A percentile compares a stretch with the other conserved stretches of the same genome.
phyloP scores from a whole-genome alignment of 306 rosid species.

The Casuarina glauca region DNA sequence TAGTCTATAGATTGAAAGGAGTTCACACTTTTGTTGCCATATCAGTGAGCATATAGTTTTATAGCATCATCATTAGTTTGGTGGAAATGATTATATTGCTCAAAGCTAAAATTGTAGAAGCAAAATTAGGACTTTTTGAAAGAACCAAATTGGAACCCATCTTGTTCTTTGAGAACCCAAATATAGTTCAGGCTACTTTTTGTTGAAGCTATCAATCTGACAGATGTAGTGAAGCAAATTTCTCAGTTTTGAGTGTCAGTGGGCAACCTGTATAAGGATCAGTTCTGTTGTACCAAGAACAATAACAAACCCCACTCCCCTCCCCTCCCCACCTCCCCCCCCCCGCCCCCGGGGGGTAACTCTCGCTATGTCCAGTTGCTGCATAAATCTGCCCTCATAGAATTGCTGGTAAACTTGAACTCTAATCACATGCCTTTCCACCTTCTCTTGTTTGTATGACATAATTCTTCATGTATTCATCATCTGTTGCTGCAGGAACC shows the following conservation, averaged over 20 bases:
- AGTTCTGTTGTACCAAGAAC: too few species aligned
- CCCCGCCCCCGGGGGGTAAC: too few species aligned
- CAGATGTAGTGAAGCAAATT: too few species aligned
- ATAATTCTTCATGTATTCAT: neutral
- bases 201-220: neutral
- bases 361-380: too few species aligned
- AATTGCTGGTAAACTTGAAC: neutral
- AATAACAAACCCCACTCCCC: too few species aligned
- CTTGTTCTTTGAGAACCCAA: neutral
- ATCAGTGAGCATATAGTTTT: too few species aligned
- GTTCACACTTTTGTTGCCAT: too few species aligned
- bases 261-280: too few species aligned
- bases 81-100: neutral
- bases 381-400: neutral
- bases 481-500: slow-evolving; percentile 35
- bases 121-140: neutral
- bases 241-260: too few species aligned
- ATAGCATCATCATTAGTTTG: neutral
- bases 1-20: too few species aligned
- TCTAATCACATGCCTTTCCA: neutral
- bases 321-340: too few species aligned
- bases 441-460: neutral
- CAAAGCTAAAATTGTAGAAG: neutral
- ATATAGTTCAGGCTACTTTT: neutral
- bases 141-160: neutral